phyloP scores from a whole-genome alignment of 352 stramenopile genomes.

The Globisporangium splendens region DNA sequence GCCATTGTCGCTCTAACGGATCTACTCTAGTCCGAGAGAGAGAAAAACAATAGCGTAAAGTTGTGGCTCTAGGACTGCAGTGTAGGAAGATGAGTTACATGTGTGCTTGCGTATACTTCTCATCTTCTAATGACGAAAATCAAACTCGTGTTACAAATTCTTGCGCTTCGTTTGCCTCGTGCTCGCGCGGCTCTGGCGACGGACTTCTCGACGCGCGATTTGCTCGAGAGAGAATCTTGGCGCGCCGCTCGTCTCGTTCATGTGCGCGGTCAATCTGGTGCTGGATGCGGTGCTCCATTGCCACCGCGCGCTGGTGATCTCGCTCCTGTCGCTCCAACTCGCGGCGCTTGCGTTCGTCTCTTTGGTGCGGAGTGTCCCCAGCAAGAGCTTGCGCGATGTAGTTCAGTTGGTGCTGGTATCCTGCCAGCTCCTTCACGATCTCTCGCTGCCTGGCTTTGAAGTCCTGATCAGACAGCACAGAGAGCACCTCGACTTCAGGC shows the following conservation, averaged over 20 bases:
- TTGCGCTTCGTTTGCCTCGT: background rate
- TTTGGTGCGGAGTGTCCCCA: conserved; percentile 64
- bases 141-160: background rate
- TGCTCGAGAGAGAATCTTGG: conserved; percentile 20
- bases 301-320: conserved; percentile 40
- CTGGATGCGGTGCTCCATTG: conserved; percentile 42
- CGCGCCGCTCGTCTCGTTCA: conserved; percentile 37
- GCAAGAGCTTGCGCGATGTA: conserved; percentile 62
- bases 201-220: conserved; percentile 36
- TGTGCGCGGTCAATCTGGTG: conserved; percentile 47
- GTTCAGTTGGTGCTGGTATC: conserved; percentile 44
- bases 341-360: conserved; percentile 41
- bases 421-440: conserved; percentile 37
- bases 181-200: conserved; percentile 22
- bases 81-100: background rate
- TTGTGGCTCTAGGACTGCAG: background rate
- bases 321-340: conserved; percentile 45
- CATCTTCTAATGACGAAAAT: background rate
- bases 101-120: background rate
- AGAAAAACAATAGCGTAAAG: background rate
- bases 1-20: conserved; percentile 33
- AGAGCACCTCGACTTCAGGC: background rate
- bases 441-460: conserved; percentile 26
- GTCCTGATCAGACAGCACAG: conserved; percentile 23
- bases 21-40: background rate